phyloP scores from a whole-genome alignment of 768 basidiomycete species.

The Boletales sp. region DNA sequence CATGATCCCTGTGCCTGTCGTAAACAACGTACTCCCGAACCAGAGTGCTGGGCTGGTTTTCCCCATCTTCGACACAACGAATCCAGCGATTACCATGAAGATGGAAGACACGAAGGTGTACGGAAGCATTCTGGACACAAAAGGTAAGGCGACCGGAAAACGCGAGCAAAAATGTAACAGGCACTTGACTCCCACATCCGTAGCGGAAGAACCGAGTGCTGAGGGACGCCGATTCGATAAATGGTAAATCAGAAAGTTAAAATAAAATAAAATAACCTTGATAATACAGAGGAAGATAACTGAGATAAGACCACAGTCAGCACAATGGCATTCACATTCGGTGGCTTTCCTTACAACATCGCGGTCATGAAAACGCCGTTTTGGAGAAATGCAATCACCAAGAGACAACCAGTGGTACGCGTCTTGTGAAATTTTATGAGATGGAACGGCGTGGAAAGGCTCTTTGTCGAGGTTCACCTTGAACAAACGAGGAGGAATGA shows the following conservation, averaged over 20 bases:
- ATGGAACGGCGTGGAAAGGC: neutral
- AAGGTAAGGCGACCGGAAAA: neutral
- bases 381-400: slow-evolving; percentile 59
- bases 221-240: no score
- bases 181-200: slow-evolving; percentile 62
- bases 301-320: slow-evolving; percentile 5
- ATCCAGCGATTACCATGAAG: slow-evolving; percentile 53
- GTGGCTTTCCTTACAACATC: slow-evolving; percentile 17
- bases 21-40: slow-evolving; percentile 54
- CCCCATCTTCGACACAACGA: slow-evolving; percentile 54
- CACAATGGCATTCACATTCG: no score
- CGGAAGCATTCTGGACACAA: slow-evolving; percentile 57
- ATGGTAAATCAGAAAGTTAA: neutral
- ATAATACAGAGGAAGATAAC: slow-evolving; percentile 72
- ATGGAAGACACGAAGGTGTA: slow-evolving; percentile 59
- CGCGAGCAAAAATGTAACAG: slow-evolving; percentile 35
- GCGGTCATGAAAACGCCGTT: slow-evolving; percentile 56
- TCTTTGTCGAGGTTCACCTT: slow-evolving; percentile 39
- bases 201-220: slow-evolving; percentile 71
- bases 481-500: slow-evolving; percentile 73
- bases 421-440: slow-evolving; percentile 42
- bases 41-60: slow-evolving; percentile 63
- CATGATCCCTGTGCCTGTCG: slow-evolving; percentile 71
- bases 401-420: slow-evolving; percentile 61
- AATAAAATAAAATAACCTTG: slow-evolving; percentile 36